Percentiles rank a stretch among this genome's conserved stretches.
phyloP scores from a whole-genome alignment of 208 protist species.

The Crithidia expoeki region DNA sequence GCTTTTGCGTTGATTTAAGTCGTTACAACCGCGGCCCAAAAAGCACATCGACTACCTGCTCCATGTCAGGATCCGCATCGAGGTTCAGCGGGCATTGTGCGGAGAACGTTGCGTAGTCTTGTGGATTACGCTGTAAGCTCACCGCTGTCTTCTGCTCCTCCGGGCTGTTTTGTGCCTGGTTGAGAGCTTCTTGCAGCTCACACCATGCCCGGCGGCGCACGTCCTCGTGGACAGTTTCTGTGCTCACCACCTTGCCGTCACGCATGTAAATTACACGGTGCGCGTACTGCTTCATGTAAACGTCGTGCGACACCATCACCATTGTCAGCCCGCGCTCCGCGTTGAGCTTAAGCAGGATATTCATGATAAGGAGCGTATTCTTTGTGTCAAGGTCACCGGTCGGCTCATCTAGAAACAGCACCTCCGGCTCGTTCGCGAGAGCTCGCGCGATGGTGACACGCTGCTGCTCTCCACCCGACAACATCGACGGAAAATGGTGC shows the following conservation, averaged over 20 bases:
- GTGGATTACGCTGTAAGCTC: slow-evolving; percentile 39
- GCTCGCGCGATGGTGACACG: slow-evolving; percentile 95
- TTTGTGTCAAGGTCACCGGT: slow-evolving; percentile 96
- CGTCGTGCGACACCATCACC: slow-evolving; percentile 98
- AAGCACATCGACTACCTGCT: slow-evolving; percentile 58
- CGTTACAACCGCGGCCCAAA: slow-evolving; percentile 43
- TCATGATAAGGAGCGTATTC: slow-evolving; percentile 95
- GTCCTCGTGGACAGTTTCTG: slow-evolving; percentile 50
- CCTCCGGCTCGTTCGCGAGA: slow-evolving; percentile 93
- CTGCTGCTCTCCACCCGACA: slow-evolving; percentile 97
- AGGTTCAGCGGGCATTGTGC: slow-evolving; percentile 62
- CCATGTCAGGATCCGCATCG: slow-evolving; percentile 70
- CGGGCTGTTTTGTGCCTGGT: slow-evolving; percentile 9
- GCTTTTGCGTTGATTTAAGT: too few relatives aligned
- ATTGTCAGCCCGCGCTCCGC: slow-evolving; percentile 88
- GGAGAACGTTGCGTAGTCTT: slow-evolving; percentile 64
- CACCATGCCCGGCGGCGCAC: slow-evolving; percentile 53
- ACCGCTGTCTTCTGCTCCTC: slow-evolving; percentile 21
- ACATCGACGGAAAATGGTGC: slow-evolving; percentile 91
- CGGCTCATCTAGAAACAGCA: slow-evolving; percentile 96
- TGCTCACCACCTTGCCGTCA: slow-evolving; percentile 92
- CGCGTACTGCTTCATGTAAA: slow-evolving; percentile 95
- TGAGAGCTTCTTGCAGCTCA: slow-evolving; percentile 36
- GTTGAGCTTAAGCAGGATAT: slow-evolving; percentile 94
- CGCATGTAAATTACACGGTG: slow-evolving; percentile 94